Base-by-base conservation (phyloP, 805 yeast species). In the Tanozyma kutaoensis region DNA sequence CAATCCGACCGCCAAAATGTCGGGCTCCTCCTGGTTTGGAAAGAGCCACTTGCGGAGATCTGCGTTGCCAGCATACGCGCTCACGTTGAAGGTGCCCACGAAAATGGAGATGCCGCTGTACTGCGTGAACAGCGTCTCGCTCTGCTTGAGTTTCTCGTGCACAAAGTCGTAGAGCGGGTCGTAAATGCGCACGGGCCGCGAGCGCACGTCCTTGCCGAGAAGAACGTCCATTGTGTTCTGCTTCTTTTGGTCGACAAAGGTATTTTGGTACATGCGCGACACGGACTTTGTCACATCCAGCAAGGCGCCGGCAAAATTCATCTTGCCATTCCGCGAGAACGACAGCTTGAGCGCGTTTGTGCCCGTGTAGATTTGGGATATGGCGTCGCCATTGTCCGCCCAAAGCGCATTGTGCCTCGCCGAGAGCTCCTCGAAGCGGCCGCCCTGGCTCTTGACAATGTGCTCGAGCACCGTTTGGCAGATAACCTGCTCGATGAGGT, bases 211-310 rank as follows among this genome's bases (percentile, higher is more conserved):
- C 34, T 84, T 69, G 2, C 99, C 99, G 19, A 91, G 62, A 23
- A 88, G 52, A 4, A 80, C 62, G 47, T 88, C 98, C 34, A 86
- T 86, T 2, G 85, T 79, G n/a, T 72, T 69, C 46, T 91, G 99
- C 35, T 85, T 80, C 23, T 74, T 76, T 40, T 80, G 80, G 52
- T 91, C 99, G 42, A 84, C 86, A 52, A 91, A 91, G 36, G 93
- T 88, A 54, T 91, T 91, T 47, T 91, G 88, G 49, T 91, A 91
- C 71, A 91, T 74, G 51, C 99, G 66, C 23, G 93, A 76, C 7
- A 91, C 95, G 0, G 95, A 82, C 52, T 91, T 91, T 1, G 97
- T 85, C 4, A 93, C 95, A 54, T 91, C 99, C 0, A 95, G 79
- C n/a, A 91, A 53, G 0, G 96, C 95, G 20, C 97, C 96, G 0